These are phyloP conservation scores for Kwoniella sp. DNA, from an alignment of 768 basidiomycete genomes.

Conservation along the genomic window DNA sequence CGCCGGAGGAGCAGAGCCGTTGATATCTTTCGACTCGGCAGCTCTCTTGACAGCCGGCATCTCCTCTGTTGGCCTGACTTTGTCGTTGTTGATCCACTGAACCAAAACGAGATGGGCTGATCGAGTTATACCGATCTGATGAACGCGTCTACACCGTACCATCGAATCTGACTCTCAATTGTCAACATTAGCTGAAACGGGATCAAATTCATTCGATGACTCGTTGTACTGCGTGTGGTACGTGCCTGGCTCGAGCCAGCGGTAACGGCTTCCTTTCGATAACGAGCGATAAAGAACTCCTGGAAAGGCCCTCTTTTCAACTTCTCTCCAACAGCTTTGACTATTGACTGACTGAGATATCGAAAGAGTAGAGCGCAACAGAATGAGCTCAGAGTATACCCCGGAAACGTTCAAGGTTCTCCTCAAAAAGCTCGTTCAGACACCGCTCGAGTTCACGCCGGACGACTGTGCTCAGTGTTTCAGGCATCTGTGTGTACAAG, in stretches of 20 bases:
- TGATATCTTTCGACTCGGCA: slow-evolving; percentile 4
- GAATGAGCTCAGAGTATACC: slow-evolving; percentile 55
- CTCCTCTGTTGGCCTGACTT: neutral
- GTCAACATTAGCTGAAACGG: slow-evolving; percentile 12
- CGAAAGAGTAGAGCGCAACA: neutral
- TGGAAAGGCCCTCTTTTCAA: neutral
- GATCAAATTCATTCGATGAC: slow-evolving; percentile 15
- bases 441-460: slow-evolving; percentile 57
- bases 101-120: too few species aligned
- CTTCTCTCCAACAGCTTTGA: neutral
- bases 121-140: too few species aligned
- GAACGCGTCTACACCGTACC: slow-evolving; percentile 10
- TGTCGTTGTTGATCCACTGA: too few species aligned
- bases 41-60: slow-evolving; percentile 24
- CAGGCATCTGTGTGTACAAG: slow-evolving; percentile 61
- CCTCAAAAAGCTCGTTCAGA: slow-evolving; percentile 67
- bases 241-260: too few species aligned
- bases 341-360: neutral
- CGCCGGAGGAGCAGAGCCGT: slow-evolving; percentile 5
- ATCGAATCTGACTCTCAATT: neutral
- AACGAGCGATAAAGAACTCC: neutral
- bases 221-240: neutral
- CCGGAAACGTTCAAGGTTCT: slow-evolving; percentile 80
- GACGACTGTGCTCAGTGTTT: slow-evolving; percentile 74
- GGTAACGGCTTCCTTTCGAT: neutral